Evolutionary conservation across 345 rosid genomes (phyloP).

Genomic region (Syzygium oleosum): DNA sequence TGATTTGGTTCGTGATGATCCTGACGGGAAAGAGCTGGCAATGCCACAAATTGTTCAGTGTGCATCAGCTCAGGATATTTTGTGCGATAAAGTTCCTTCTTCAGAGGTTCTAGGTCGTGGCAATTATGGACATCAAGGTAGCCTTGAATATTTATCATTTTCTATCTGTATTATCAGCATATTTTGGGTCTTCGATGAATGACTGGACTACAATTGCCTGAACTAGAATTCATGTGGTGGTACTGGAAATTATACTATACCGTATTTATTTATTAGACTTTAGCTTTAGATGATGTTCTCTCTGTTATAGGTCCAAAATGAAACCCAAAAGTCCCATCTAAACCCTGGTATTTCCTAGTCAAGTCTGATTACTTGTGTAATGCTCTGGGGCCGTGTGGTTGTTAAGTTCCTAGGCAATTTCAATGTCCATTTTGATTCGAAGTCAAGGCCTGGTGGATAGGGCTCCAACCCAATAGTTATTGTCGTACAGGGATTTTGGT

Average conservation of each 20-base stretch:
- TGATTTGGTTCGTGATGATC: conserved; percentile 6
- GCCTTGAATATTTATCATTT: neutral
- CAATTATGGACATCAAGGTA: conserved; percentile 24
- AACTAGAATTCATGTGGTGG: neutral
- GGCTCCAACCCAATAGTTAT: neutral
- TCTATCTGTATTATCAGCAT: neutral
- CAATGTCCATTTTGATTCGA: neutral
- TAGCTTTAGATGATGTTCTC: neutral
- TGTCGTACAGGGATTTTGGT: neutral
- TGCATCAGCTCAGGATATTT: conserved; percentile 4
- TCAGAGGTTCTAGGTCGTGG: neutral
- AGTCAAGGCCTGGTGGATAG: neutral
- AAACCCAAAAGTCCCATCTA: neutral
- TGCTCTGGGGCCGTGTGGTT: neutral
- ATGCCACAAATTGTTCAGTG: conserved; percentile 5
- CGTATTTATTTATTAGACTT: neutral
- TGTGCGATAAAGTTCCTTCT: neutral
- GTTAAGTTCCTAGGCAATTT: neutral
- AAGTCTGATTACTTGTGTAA: neutral
- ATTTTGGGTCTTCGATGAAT: neutral
- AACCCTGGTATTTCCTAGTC: neutral
- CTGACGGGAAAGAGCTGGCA: conserved; percentile 8
- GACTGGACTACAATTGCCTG: neutral
- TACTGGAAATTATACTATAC: neutral
- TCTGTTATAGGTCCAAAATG: neutral